Evolutionary conservation across 257 asterid species (phyloP), one percentile per base, ranked within the genome.

Genomic region (Lantana camara): DNA sequence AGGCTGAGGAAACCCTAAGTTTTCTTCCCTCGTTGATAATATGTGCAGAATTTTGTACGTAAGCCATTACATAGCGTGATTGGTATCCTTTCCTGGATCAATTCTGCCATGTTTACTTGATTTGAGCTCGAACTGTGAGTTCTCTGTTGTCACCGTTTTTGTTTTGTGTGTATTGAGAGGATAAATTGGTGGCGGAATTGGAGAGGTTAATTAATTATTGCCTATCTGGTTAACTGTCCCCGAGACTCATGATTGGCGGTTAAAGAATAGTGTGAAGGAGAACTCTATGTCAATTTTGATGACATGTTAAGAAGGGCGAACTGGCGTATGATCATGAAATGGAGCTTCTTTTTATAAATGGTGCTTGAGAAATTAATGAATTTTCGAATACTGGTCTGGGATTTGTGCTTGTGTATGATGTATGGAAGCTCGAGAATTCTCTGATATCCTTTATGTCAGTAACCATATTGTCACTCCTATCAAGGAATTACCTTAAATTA

Each of bases 1-100:
- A 30, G 30, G 50, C 35, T 67, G 20, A 5, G 52, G 63, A 60
- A 68, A 62, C 71, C 70, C 71, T 59, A 64, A 54, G 8, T 58
- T 63, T 23, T 45, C 15, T 17, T 32, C 45, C 13, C 22, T 44
- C 23, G 4, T 27, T 50, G 71, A 73, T 64, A 58, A 64, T 51
- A 71, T 24, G 32, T 53, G 54, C 54, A 11, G 41, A 30, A 3
- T 19, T 55, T 13, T 20, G 64, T 37, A 35, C 47, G 12, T 44
- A 44, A 23, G 21, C 13, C 21, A 32, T 63, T 63, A 55, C 20
- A 29, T 41, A 45, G 15, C 17, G 14, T 63, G 16, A 17, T 49
- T 55, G 24, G 34, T 63, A 38, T 38, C 21, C 50, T 15, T 44
- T 27, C 46, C 59, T 24, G 51, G 32, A 23, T 30, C 17, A 4